These are phyloP conservation scores for Chrysoporthe deuterocubensis DNA, from an alignment of 2,329 filamentous ascomycete genomes.

Conservation along the genomic window DNA sequence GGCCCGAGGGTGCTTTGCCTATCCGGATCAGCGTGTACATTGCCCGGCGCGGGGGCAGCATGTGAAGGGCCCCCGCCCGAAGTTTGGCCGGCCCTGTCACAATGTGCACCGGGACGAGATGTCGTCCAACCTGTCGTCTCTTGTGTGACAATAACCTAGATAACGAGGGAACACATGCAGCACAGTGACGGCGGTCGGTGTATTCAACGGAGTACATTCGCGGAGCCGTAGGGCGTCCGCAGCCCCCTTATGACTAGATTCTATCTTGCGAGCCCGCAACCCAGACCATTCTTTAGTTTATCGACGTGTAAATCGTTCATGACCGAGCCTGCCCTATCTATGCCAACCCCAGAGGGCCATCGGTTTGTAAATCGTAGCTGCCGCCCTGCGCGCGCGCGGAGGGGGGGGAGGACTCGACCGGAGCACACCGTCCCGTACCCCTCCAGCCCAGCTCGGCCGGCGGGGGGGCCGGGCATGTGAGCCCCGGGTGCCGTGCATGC, in stretches of 20 bases:
- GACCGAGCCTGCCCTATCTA: slow-evolving; percentile 1
- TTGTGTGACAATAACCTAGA: not conserved
- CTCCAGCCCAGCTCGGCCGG: no score
- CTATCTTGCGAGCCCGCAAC: not conserved
- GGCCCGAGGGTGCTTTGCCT: no score
- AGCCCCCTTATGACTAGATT: not conserved
- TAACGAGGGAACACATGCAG: not conserved
- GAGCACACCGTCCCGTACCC: no score
- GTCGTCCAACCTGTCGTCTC: no score
- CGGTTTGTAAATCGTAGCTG: slow-evolving; percentile 7
- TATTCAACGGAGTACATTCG: not conserved
- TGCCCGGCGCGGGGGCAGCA: no score
- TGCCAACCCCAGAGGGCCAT: not conserved
- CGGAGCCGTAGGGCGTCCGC: not conserved
- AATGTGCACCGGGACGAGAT: no score
- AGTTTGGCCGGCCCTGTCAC: no score
- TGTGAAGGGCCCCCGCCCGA: no score
- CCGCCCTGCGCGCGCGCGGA: not conserved
- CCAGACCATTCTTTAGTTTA: not conserved
- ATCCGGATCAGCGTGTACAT: no score
- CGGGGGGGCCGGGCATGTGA: not conserved
- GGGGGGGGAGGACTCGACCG: no score
- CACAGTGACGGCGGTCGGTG: not conserved
- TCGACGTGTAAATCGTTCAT: slow-evolving; percentile 15
- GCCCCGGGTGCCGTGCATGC: slow-evolving; percentile 15